phyloP scores from a whole-genome alignment of 306 rosid species.

The Lotus japonicus region DNA sequence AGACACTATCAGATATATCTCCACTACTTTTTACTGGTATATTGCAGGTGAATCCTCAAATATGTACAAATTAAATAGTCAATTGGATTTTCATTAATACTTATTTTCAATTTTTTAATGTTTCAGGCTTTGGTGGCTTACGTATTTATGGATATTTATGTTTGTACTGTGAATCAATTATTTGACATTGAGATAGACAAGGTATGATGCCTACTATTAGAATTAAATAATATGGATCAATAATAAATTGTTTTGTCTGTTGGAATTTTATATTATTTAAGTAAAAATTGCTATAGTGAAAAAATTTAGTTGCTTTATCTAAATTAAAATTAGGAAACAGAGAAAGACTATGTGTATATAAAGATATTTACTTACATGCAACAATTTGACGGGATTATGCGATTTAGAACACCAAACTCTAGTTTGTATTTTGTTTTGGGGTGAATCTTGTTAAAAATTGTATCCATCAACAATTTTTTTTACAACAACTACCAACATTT shows the following conservation, averaged over 20 bases:
- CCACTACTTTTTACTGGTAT: constrained; percentile 17
- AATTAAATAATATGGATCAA: not conserved
- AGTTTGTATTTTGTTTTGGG: no score
- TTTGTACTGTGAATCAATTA: no score
- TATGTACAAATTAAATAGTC: not conserved
- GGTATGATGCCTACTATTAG: constrained; percentile 28
- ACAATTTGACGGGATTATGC: not conserved
- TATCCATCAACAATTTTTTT: no score
- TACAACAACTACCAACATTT: no score
- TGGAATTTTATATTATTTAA: not conserved
- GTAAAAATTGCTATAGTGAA: not conserved
- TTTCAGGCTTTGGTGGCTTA: no score
- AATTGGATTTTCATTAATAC: not conserved
- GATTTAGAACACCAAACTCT: no score
- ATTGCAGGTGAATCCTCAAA: constrained; percentile 47
- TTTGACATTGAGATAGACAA: constrained; percentile 52
- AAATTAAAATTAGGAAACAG: not conserved
- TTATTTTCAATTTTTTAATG: not conserved
- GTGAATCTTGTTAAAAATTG: no score
- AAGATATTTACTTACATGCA: not conserved
- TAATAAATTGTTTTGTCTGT: not conserved
- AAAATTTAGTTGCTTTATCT: not conserved
- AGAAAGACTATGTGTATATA: not conserved
- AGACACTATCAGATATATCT: constrained; percentile 57
- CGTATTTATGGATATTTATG: no score